These are phyloP conservation scores for Huntiella savannae DNA, from an alignment of 2,329 filamentous ascomycete species.

Conservation along the genomic window DNA sequence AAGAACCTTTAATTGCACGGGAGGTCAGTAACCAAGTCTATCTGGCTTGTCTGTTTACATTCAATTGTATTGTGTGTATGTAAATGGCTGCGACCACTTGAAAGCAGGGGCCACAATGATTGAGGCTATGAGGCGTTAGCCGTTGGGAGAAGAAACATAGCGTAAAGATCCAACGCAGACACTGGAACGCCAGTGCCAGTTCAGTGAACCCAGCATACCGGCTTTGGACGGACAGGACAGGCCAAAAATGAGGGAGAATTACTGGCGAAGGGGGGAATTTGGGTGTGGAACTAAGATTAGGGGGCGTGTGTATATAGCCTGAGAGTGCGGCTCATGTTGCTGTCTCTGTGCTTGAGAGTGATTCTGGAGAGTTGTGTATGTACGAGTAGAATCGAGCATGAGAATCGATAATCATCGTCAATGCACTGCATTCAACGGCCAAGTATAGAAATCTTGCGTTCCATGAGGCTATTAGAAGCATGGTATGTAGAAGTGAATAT, in stretches of 20 bases:
- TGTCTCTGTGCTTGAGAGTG: too few species aligned
- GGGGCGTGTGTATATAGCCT: too few species aligned
- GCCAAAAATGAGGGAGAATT: background rate
- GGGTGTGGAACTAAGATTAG: background rate
- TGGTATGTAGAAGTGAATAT: too few species aligned
- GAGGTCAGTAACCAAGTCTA: constrained; percentile 1
- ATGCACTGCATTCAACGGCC: too few species aligned
- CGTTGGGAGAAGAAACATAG: background rate
- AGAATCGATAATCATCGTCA: too few species aligned
- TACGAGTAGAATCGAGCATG: too few species aligned
- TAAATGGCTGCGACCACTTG: background rate
- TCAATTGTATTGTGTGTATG: background rate
- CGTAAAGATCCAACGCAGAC: background rate
- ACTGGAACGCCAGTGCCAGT: background rate
- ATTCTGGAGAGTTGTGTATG: too few species aligned
- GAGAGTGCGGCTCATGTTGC: too few species aligned
- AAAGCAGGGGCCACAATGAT: constrained; percentile 7
- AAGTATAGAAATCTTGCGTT: too few species aligned
- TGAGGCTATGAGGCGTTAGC: constrained; percentile 8
- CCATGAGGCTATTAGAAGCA: too few species aligned
- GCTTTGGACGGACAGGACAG: background rate
- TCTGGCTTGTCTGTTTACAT: constrained; percentile 1
- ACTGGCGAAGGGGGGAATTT: background rate
- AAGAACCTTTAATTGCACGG: background rate
- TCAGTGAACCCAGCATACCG: too few species aligned